A percentile compares a stretch with the other conserved stretches of the same genome.
phyloP scores from a whole-genome alignment of 257 asterid species.

The Cruciata laevipes region DNA sequence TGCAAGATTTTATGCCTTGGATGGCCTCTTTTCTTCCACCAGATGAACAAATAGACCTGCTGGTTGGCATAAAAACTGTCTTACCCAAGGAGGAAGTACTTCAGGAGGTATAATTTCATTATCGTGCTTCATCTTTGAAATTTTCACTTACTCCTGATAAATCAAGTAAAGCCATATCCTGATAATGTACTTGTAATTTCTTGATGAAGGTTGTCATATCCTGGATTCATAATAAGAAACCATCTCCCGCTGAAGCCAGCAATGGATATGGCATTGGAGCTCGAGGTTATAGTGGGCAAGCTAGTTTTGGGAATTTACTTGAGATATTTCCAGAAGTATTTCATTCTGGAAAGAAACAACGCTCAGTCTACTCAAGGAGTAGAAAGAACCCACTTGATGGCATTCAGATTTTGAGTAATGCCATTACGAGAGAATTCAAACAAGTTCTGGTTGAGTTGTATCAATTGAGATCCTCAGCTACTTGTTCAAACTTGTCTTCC shows the following conservation, averaged over 20 bases:
- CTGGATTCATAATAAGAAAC: conserved; percentile 51
- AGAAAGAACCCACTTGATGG: conserved; percentile 44
- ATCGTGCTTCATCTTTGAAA: conserved; percentile 15
- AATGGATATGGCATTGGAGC: conserved; percentile 36
- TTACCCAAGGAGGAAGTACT: conserved; percentile 60
- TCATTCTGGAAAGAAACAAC: conserved; percentile 26
- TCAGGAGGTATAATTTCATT: conserved; percentile 53
- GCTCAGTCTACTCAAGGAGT: conserved; percentile 17
- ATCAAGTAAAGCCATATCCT: too few relatives aligned
- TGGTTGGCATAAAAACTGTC: conserved; percentile 45
- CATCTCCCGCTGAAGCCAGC: conserved; percentile 25
- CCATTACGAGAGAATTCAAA: conserved; percentile 52
- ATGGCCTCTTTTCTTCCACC: conserved; percentile 44
- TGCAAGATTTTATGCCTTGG: conserved; percentile 80
- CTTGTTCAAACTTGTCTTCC: conserved; percentile 41
- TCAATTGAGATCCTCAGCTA: conserved; percentile 43
- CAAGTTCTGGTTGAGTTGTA: conserved; percentile 44
- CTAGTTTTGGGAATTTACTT: conserved; percentile 37
- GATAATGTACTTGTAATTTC: neutral
- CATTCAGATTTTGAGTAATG: conserved; percentile 59
- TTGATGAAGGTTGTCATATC: conserved; percentile 56
- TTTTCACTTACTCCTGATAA: conserved; percentile 23
- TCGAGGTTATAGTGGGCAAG: conserved; percentile 38
- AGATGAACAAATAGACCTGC: conserved; percentile 44
- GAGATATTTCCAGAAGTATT: conserved; percentile 28